A percentile compares a stretch with the other conserved stretches of the same genome.
These are phyloP conservation scores for Eragrostis curvula DNA, from an alignment of 176 grass and related monocot genomes.

Conservation along the genomic window DNA sequence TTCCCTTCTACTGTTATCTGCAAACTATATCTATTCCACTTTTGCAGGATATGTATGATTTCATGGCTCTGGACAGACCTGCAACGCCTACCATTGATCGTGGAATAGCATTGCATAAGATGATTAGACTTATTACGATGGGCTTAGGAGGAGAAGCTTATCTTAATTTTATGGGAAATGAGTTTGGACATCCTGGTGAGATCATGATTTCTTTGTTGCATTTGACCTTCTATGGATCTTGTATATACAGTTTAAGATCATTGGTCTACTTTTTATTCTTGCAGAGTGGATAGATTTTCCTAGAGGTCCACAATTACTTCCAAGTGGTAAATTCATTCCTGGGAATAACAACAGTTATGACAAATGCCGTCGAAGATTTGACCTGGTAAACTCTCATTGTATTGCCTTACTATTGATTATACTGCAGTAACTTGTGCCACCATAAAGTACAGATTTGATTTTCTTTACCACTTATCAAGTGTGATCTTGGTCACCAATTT, in stretches of 20 bases:
- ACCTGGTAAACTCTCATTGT: slow-evolving; percentile 65
- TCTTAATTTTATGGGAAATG: slow-evolving; percentile 99
- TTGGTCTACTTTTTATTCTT: slow-evolving; percentile 39
- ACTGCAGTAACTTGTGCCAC: slow-evolving; percentile 18
- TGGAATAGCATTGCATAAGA: slow-evolving; percentile 98
- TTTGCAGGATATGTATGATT: slow-evolving; percentile 97
- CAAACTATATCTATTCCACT: slow-evolving; percentile 21
- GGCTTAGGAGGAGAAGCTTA: slow-evolving; percentile 94
- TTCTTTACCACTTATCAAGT: slow-evolving; percentile 10
- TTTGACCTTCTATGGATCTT: slow-evolving; percentile 9
- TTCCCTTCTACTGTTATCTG: slow-evolving; percentile 3
- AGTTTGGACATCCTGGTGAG: slow-evolving; percentile 98
- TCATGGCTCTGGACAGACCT: slow-evolving; percentile 89
- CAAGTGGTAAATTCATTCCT: slow-evolving; percentile 68
- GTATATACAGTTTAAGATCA: slow-evolving; percentile 14
- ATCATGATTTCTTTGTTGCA: slow-evolving; percentile 23
- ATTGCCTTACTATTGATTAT: slow-evolving; percentile 13
- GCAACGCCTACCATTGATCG: slow-evolving; percentile 95
- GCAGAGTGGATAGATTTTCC: slow-evolving; percentile 96
- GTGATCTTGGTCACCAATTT: slow-evolving; percentile 11
- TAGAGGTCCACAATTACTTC: slow-evolving; percentile 67
- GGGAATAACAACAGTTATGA: slow-evolving; percentile 90
- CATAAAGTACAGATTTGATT: not conserved
- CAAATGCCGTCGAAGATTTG: slow-evolving; percentile 89
- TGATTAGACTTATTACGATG: slow-evolving; percentile 99